A percentile compares a stretch with the other conserved stretches of the same genome.
These are phyloP conservation scores for Cymodocea nodosa DNA, from an alignment of 116 monocot genomes.

Conservation along the genomic window DNA sequence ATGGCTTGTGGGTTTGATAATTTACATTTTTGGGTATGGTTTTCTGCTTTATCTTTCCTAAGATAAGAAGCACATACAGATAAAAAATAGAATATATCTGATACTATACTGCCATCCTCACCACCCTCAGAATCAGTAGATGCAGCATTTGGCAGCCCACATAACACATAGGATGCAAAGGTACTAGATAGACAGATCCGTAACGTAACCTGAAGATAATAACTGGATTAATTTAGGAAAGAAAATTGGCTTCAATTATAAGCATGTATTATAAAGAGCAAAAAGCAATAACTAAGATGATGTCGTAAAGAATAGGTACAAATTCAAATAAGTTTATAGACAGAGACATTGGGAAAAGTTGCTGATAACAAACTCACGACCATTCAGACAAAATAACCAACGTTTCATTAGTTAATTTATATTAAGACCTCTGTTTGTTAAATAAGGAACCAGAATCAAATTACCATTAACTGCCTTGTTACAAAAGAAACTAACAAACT, in stretches of 20 bases:
- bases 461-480: too few relatives aligned
- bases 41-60: constrained; percentile 66
- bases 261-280: too few relatives aligned
- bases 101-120: constrained; percentile 69
- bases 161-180: constrained; percentile 45
- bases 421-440: too few relatives aligned
- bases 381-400: too few relatives aligned
- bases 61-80: constrained; percentile 56
- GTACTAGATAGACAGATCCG: constrained; percentile 48
- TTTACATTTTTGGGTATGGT: constrained; percentile 47
- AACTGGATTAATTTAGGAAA: background rate
- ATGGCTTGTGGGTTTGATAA: constrained; percentile 68
- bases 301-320: too few relatives aligned
- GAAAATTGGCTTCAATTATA: background rate
- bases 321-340: too few relatives aligned
- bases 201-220: constrained; percentile 57
- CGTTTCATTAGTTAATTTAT: too few relatives aligned
- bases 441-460: too few relatives aligned
- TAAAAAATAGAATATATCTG: constrained; percentile 59
- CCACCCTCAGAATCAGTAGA: constrained; percentile 35
- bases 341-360: too few relatives aligned
- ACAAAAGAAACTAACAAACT: too few relatives aligned
- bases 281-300: too few relatives aligned
- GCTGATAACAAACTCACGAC: too few relatives aligned
- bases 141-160: constrained; percentile 36